Conservation (phyloP, 306 rosid species). For the Adenanthera pavonina region DNA sequence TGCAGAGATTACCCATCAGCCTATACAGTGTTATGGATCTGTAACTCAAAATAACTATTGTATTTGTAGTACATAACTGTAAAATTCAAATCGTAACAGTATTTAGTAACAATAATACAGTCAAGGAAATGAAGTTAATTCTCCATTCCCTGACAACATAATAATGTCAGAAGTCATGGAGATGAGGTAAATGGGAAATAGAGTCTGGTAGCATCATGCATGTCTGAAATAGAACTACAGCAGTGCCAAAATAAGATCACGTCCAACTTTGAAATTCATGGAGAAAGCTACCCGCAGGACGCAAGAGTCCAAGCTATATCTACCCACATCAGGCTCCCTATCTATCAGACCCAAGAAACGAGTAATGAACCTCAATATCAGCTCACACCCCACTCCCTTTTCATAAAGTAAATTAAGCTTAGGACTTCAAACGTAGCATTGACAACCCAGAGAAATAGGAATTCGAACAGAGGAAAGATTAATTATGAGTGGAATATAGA, state of each 20-base stretch:
- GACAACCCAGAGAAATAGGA: not conserved
- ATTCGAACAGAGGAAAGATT: not conserved
- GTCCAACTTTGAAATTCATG: not conserved
- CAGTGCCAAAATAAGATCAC: constrained; percentile 2
- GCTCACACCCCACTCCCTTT: not conserved
- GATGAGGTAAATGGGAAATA: not conserved
- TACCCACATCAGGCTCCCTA: not conserved
- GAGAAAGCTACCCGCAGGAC: not conserved
- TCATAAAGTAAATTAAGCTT: not conserved
- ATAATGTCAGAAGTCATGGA: constrained; percentile 3
- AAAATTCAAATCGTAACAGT: constrained; percentile 10
- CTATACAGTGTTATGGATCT: not conserved
- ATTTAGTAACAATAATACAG: not conserved
- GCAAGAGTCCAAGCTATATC: not conserved
- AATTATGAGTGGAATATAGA: not conserved
- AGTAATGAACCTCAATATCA: not conserved
- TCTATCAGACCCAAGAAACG: not conserved
- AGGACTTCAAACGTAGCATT: not conserved
- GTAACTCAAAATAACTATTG: constrained; percentile 1
- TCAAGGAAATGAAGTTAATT: constrained; percentile 33
- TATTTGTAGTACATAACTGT: constrained; percentile 8
- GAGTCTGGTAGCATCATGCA: not conserved
- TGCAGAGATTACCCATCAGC: not conserved
- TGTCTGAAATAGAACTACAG: constrained; percentile 3
- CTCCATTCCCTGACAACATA: not conserved